Conservation (phyloP, 2,329 filamentous ascomycete species). For the Domatiomyces globalis region DNA sequence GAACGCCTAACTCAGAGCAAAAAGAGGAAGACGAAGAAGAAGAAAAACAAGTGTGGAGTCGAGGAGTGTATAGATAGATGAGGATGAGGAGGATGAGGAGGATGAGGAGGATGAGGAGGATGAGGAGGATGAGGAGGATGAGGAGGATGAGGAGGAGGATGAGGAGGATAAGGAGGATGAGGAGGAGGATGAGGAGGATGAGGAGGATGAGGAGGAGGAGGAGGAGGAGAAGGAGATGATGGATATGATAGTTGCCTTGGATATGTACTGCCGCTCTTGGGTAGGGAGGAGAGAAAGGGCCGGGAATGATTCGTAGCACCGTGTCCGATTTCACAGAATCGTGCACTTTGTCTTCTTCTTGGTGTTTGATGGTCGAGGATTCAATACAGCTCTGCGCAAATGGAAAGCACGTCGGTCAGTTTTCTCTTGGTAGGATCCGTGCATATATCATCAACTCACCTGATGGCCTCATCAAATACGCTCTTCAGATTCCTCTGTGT, state of each 20-base stretch:
- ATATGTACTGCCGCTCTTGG: neutral
- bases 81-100: too few species aligned
- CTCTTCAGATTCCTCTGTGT: conserved; percentile 96
- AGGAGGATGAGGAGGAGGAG: too few species aligned
- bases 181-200: too few species aligned
- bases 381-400: conserved; percentile 31
- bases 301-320: neutral
- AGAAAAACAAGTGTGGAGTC: too few species aligned
- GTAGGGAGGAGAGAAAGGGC: neutral
- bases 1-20: too few species aligned
- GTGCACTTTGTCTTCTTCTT: conserved; percentile 32
- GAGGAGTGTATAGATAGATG: too few species aligned
- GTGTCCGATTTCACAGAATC: conserved; percentile 26
- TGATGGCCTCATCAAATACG: conserved; percentile 96
- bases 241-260: neutral
- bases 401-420: neutral
- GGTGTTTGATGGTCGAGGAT: conserved; percentile 33
- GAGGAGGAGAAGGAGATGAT: too few species aligned
- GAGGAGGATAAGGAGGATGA: neutral
- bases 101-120: neutral
- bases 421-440: too few species aligned
- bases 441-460: too few species aligned
- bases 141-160: neutral
- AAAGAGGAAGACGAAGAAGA: too few species aligned
- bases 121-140: too few species aligned